Evolutionary conservation across 306 rosid species (phyloP), one percentile per base, ranked within the genome.

Genomic region (Sicyos edulis): DNA sequence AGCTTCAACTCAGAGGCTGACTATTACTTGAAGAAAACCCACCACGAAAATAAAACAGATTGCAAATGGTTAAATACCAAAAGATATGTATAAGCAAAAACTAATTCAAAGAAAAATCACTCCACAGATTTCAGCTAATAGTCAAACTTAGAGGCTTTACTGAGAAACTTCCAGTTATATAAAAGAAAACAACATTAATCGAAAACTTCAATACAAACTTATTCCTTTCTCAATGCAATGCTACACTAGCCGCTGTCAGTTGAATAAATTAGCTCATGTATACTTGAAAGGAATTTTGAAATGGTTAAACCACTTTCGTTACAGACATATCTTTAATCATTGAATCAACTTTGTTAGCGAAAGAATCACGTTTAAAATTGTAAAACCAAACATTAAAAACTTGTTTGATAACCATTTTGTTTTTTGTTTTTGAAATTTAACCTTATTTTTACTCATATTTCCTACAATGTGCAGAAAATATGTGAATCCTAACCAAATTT

Each of bases 201-300:
- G 4, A 65, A 44, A 17, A 40, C 24, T 44, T 42, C 1, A 19
- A 12, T 19, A 19, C 17, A 40, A 45, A 13, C n/a, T 5, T 45
- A 20, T 65, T 65, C 44, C 71, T 44, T 42, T 44, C 50, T 40
- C 29, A 26, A 26, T 26, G 29, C 71, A n/a, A 64, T 64, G 52
- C 32, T 3, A 61, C 34, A 32, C 52, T 64, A 40, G 52, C 70
- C 6, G 10, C 52, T 40, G 19, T 64, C 24, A 5, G 14, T 61
- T 37, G 16, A 16, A 63, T 32, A 4, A 4, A 19, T 4, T 44
- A n/a, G 54, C 54, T 66, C 54, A 8, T 1, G 47, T 42, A 42
- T 42, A 8, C 7, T 7, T 42, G 47, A 8, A 1, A 7, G 10
- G 9, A 8, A 42, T 42, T 42, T 42, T 42, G 47, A 42, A 42